Base-by-base conservation (phyloP, 192 early-diverging fungal species). In the Coemansia furcata region DNA sequence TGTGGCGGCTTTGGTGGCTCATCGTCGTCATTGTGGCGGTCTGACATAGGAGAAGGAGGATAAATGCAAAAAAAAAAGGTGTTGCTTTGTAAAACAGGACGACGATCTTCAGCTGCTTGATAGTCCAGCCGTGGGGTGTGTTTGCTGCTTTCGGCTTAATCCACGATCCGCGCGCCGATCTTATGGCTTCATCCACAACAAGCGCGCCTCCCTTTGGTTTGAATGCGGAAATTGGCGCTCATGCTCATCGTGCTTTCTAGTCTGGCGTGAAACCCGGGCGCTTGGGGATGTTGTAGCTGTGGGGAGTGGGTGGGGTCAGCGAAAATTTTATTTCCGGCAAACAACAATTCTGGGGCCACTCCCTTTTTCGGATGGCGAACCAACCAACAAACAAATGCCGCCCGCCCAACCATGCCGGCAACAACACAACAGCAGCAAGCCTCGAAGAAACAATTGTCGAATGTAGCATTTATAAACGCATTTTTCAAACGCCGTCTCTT, bases 401-500 rank as follows among this genome's bases (percentile, higher is more conserved):
- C 12, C 29, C 23, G 23, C 23, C 23, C 23, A 26, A 26, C 23
- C 23, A 26, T 26, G 23, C 23, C 23, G 62, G 62, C 43, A 44
- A 43, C 29, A 63, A 26, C 35, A 39, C 37, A 57, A 68, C 57
- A 4, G 36, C 35, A 57, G 39, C 66, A 36, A 65, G 64, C 49
- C 60, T 29, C 36, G 23, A 26, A 29, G 21, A 38, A 38, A 38
- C 70, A 58, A 59, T 59, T 37, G 57, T 37, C 57, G 50, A 54
- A 7, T 30, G 30, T 32, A 23, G 64, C 50, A 59, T 59, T 67
- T 68, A 70, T 58, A 76, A 70, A 76, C 66, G 68, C 30, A 8
- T 35, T 67, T 74, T 77, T 72, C 46, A 73, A 67, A 67, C 71
- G 46, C 46, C 46, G 46, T 65, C 71, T 67, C 60, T 54, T 17